phyloP scores from a whole-genome alignment of 2,329 filamentous ascomycete genomes.

The Fusarium tuaranense region DNA sequence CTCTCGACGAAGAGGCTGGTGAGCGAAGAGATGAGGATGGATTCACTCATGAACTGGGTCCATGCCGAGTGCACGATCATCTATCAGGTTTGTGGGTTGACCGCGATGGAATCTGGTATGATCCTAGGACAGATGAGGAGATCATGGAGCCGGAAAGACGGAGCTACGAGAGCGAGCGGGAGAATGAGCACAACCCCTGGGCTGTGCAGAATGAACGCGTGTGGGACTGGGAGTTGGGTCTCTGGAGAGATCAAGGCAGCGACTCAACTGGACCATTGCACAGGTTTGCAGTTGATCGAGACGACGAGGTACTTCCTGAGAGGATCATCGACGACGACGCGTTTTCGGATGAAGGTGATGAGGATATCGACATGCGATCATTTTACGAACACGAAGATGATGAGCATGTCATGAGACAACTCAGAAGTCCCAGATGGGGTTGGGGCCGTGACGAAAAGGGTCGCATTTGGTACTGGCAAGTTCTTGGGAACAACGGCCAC shows the following conservation, averaged over 20 bases:
- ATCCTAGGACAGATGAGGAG: conserved; percentile 13
- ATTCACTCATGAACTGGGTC: not conserved
- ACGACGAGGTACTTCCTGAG: not conserved
- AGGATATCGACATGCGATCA: not conserved
- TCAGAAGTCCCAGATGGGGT: conserved; percentile 1
- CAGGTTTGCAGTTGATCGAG: conserved; percentile 8
- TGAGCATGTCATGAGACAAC: not conserved
- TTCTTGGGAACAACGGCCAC: not conserved
- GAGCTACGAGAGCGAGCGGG: not conserved
- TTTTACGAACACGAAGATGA: conserved; percentile 12
- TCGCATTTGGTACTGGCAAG: conserved; percentile 14
- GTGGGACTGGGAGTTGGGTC: conserved; percentile 8
- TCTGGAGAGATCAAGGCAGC: conserved; percentile 6
- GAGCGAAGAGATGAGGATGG: conserved; percentile 13
- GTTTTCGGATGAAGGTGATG: not conserved
- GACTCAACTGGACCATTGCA: not conserved
- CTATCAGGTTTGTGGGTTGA: conserved; percentile 1
- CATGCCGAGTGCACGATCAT: not conserved
- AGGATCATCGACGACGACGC: not conserved
- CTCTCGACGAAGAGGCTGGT: not conserved
- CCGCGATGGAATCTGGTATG: not conserved
- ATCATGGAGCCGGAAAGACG: not conserved
- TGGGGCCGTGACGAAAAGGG: conserved; percentile 8
- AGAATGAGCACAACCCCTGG: conserved; percentile 7
- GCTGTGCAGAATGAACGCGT: not conserved